Evolutionary conservation across 805 yeast genomes (phyloP), one percentile per base, ranked within the genome.

Genomic region (Sugiyamaella lignohabitans): DNA sequence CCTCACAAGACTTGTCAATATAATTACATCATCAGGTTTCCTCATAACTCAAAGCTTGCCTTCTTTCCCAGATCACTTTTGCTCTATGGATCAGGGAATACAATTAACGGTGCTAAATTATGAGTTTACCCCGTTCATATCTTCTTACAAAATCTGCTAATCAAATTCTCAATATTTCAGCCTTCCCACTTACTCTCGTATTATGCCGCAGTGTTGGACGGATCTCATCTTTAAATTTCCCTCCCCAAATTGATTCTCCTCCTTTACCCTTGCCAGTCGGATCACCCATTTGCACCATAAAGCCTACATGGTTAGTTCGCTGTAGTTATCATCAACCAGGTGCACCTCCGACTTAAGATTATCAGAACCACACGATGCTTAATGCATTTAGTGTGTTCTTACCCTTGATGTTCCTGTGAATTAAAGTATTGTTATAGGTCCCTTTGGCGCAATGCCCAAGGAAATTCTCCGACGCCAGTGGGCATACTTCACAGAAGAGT

Each of bases 141-240:
- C n/a, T n/a, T n/a, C n/a, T n/a, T n/a, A n/a, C n/a, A n/a, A n/a
- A n/a, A n/a, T n/a, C n/a, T n/a, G n/a, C n/a, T n/a, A n/a, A n/a
- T n/a, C n/a, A n/a, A n/a, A n/a, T n/a, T n/a, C n/a, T n/a, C n/a
- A n/a, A n/a, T n/a, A n/a, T n/a, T n/a, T n/a, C n/a, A n/a, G n/a
- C n/a, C n/a, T n/a, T n/a, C n/a, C n/a, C n/a, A n/a, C 52, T 1
- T 42, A 50, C 54, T 55, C 91, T 82, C 64, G 75, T 78, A 69
- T 75, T 78, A 70, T 87, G 95, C 57, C 69, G 79, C 72, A 79
- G 78, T 1, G 63, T 54, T 6, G 60, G 55, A 24, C 54, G 44
- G 39, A 62, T 58, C 40, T 64, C 68, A 45, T 54, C 72, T 50
- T 45, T 53, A 41, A 57, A 62, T 47, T 56, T 52, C 14, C 59